Percentiles rank a stretch among this genome's conserved stretches.
phyloP scores from a whole-genome alignment of 2,329 filamentous ascomycete species.

The Colletotrichum sp. region DNA sequence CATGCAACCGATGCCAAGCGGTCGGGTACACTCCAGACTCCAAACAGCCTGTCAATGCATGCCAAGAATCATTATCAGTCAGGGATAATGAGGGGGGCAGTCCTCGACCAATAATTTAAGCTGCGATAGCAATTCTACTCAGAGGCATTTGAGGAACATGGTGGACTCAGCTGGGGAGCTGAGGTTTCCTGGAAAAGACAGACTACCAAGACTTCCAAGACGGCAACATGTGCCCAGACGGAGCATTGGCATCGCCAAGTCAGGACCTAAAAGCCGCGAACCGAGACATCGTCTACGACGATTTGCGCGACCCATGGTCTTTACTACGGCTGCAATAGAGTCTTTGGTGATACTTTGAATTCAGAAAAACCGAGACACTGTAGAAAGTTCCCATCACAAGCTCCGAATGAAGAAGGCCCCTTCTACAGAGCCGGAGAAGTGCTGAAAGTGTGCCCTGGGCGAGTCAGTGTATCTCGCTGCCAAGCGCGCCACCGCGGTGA shows the following conservation, averaged over 20 bases:
- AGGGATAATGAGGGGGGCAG: neutral
- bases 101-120: neutral
- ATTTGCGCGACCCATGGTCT: neutral
- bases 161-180: neutral
- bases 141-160: neutral
- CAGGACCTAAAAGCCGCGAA: neutral
- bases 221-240: constrained; percentile 16
- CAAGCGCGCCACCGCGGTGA: neutral
- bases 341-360: neutral
- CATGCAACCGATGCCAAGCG: neutral
- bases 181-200: neutral
- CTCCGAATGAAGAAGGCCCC: neutral
- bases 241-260: constrained; percentile 18
- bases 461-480: neutral
- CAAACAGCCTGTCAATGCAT: neutral
- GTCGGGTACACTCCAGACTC: neutral
- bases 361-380: fast-evolving
- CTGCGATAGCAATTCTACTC: neutral
- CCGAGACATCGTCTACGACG: neutral
- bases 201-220: constrained; percentile 13
- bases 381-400: no score
- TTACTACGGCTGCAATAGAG: neutral
- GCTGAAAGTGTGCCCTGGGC: neutral
- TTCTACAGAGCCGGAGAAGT: neutral
- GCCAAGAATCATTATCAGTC: neutral